Conservation (phyloP, 2,329 filamentous ascomycete genomes). For the Colletotrichum shisoi region DNA sequence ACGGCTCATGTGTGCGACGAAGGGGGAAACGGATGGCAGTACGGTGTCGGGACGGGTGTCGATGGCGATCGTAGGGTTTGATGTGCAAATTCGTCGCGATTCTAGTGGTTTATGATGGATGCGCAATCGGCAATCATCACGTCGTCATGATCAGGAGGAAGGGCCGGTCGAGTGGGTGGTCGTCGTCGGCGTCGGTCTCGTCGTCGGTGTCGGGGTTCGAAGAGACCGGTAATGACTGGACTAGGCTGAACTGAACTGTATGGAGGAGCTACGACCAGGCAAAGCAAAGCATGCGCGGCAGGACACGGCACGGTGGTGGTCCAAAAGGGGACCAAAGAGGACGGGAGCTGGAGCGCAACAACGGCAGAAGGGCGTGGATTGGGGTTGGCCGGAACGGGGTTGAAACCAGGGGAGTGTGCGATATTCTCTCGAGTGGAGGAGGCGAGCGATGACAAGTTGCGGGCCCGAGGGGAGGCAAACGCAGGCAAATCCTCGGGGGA, state of each 20-base stretch:
- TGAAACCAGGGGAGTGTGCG: neutral
- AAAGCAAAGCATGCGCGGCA: slow-evolving; percentile 21
- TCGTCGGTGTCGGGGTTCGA: slow-evolving; percentile 22
- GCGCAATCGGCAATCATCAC: slow-evolving; percentile 30
- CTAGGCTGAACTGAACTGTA: slow-evolving; percentile 11
- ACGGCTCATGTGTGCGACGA: slow-evolving; percentile 34
- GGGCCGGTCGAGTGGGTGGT: slow-evolving; percentile 6
- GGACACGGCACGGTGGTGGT: neutral
- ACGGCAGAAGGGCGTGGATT: neutral
- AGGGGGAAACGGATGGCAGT: slow-evolving; percentile 1
- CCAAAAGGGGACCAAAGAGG: neutral
- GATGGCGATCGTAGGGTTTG: slow-evolving; percentile 1
- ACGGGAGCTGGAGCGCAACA: slow-evolving; percentile 1
- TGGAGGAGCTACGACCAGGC: slow-evolving; percentile 18
- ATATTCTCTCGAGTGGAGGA: neutral
- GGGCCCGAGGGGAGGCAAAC: neutral
- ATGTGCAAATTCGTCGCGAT: slow-evolving; percentile 1
- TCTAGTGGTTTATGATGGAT: slow-evolving; percentile 14
- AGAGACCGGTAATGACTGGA: slow-evolving; percentile 14
- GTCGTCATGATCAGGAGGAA: slow-evolving; percentile 26
- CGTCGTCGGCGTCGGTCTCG: slow-evolving; percentile 17
- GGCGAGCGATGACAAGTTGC: neutral
- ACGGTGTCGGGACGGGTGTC: neutral
- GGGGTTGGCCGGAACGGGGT: neutral
- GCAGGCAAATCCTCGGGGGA: neutral